These are phyloP conservation scores for Acephala macrosclerotiorum DNA, from an alignment of 2,329 filamentous ascomycete genomes.

Conservation along the genomic window DNA sequence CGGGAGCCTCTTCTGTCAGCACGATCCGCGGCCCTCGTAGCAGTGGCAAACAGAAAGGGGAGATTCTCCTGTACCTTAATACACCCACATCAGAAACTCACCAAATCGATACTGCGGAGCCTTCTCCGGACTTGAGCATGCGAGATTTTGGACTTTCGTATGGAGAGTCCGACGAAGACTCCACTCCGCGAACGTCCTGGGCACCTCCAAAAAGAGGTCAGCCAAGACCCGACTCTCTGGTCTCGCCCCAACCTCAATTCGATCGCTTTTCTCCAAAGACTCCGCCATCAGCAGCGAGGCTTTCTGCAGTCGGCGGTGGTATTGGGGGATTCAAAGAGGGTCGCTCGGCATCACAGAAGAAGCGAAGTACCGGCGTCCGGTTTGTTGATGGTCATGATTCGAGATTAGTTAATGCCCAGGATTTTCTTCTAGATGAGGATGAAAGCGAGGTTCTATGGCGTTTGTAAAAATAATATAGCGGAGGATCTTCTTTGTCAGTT, in stretches of 20 bases:
- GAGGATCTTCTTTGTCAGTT: conserved; percentile 11
- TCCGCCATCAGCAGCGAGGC: conserved; percentile 34
- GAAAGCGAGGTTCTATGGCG: conserved; percentile 31
- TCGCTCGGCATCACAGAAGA: conserved; percentile 18
- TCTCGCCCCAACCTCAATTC: conserved; percentile 15
- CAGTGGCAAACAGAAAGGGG: conserved; percentile 30
- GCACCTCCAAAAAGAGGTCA: conserved; percentile 22
- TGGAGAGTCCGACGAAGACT: conserved; percentile 41
- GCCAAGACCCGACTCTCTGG: conserved; percentile 30
- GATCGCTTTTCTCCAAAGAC: conserved; percentile 28
- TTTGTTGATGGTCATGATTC: conserved; percentile 32
- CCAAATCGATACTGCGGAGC: conserved; percentile 37
- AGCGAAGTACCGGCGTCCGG: conserved; percentile 27
- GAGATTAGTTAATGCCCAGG: conserved; percentile 5
- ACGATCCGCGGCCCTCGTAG: conserved; percentile 27
- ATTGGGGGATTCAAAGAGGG: conserved; percentile 22
- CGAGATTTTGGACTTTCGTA: conserved; percentile 36
- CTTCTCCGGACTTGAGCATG: conserved; percentile 40
- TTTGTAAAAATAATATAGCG: conserved; percentile 23
- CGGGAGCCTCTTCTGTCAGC: conserved; percentile 29
- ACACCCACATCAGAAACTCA: conserved; percentile 32
- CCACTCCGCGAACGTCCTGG: conserved; percentile 36
- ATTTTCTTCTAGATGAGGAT: conserved; percentile 29
- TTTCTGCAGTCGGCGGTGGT: conserved; percentile 37
- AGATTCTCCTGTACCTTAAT: conserved; percentile 40